Base-by-base conservation (phyloP, 371 early-diverging fungal genomes). In the Mortierella sp. region DNA sequence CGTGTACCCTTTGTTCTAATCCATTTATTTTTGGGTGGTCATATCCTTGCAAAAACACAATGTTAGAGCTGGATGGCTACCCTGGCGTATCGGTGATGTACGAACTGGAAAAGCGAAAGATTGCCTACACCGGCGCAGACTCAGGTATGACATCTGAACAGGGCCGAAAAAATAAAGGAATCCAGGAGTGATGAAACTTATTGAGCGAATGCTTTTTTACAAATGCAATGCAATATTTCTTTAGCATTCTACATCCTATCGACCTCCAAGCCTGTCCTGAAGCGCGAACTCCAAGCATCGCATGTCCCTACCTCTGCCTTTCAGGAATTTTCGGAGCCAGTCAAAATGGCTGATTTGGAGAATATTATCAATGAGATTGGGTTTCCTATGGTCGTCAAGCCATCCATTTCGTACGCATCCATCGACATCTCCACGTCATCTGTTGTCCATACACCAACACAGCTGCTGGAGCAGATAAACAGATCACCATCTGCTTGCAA, bases 331-430 rank as follows among this genome's bases (percentile, higher is more conserved):
- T 24, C 32, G 30, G 22, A 32, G 0, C 43, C 52, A 12, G 60
- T 64, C 16, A 54, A 32, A n/a, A 57, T 59, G 55, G n/a, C 47
- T 12, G 77, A 77, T 39, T 61, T 78, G 14, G 66, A 73, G n/a
- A 39, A 69, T 30, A 73, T 78, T 20, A 70, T 73, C 24, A 40
- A 32, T 6, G 64, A 57, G 5, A 73, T 84, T n/a, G 84, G 83
- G 0, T 88, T 79, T 59, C 88, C 88, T 4, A 64, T 88, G 67
- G 81, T 88, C 28, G 79, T 88, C 45, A 85, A 85, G 61, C 88
- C 88, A 5, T 78, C 84, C 28, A 78, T 88, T 28, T 86, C 86
- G 0, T 88, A 88, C 37, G 88, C 88, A 3, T 81, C 83, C 30
- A 66, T 88, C 47, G 66, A 68, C 55, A 88, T 88, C 70, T 73